Evolutionary conservation across 2,329 filamentous ascomycete species (phyloP), one percentile per base, ranked within the genome.

Genomic region (Scedosporium minutisporum): DNA sequence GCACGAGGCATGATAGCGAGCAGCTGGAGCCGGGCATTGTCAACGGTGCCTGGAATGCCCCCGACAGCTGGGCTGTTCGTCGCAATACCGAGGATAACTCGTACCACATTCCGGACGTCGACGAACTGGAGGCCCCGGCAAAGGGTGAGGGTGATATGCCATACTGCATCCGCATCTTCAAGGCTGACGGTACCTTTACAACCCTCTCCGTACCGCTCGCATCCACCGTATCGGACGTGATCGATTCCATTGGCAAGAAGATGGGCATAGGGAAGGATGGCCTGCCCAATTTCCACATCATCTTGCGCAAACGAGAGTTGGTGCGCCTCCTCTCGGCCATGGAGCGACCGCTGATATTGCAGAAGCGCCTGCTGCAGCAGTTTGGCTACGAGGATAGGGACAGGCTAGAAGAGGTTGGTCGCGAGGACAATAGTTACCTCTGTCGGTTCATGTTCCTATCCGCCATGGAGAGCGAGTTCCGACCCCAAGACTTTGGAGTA

Each of bases 401-500:
- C 73, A 87, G 86, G 46, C 86, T 99, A 57, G 93, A 97, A 72
- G 95, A 97, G 65, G 85, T 99, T 61, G 95, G 95, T 29, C 87
- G 95, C 63, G 95, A 99, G 74, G 95, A 99, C 77, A 96, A 97
- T 74, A 96, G 93, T 72, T 99, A 97, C 69, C 82, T 99, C 12
- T 96, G 93, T 71, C 90, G 95, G 5, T 97, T 99, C 76, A 91
- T 95, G 64, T 99, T 99, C 74, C 80, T 97, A 64, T 93, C 93
- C 16, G 88, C 90, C 21, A 90, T 93, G 69, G 89, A 96, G 73
- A 93, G 87, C 72, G 62, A 93, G 58, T 93, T 84, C 69, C 86
- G 88, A 65, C 82, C 74, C 21, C 88, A 93, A 66, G 93, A 97
- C 69, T 84, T 92, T 59, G 89, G 88, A 27, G 86, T 96, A 66